These are phyloP conservation scores for Xylaria sp. DNA, from an alignment of 2,329 filamentous ascomycete genomes.

Conservation along the genomic window DNA sequence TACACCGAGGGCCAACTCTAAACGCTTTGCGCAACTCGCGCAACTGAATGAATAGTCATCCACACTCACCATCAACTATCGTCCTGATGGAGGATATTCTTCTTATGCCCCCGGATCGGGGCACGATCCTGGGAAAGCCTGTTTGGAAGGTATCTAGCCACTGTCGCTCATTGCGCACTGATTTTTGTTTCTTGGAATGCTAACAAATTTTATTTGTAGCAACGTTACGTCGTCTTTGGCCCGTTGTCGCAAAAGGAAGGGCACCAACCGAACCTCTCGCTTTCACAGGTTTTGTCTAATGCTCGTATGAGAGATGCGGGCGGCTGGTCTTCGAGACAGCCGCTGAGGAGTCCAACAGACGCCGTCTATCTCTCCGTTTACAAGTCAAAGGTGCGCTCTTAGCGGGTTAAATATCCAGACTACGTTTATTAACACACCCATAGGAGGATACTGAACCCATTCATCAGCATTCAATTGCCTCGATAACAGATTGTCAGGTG, in stretches of 20 bases:
- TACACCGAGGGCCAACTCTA: conserved; percentile 29
- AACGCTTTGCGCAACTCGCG: conserved; percentile 37
- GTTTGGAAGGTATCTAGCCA: conserved; percentile 61
- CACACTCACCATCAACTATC: conserved; percentile 7
- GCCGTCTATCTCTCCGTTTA: conserved; percentile 64
- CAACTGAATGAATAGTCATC: conserved; percentile 36
- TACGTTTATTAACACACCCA: conserved; percentile 36
- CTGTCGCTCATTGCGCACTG: conserved; percentile 20
- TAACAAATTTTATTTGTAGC: conserved; percentile 53
- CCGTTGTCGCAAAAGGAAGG: conserved; percentile 51
- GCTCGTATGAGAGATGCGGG: conserved; percentile 54
- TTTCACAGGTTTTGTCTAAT: conserved; percentile 56
- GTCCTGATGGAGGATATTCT: conserved; percentile 61
- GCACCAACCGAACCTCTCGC: conserved; percentile 51
- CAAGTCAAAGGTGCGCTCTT: conserved; percentile 63
- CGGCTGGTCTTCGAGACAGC: conserved; percentile 52
- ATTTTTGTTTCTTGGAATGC: conserved; percentile 1
- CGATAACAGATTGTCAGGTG: conserved; percentile 67
- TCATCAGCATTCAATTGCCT: conserved; percentile 64
- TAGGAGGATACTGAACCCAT: conserved; percentile 66
- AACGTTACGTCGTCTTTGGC: conserved; percentile 71
- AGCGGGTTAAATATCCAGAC: conserved; percentile 4
- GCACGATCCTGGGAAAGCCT: conserved; percentile 62
- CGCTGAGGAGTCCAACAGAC: conserved; percentile 53
- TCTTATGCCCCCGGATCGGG: conserved; percentile 63